These are phyloP conservation scores for Cryphonectria nitschkei DNA, from an alignment of 2,329 filamentous ascomycete species.

Conservation along the genomic window DNA sequence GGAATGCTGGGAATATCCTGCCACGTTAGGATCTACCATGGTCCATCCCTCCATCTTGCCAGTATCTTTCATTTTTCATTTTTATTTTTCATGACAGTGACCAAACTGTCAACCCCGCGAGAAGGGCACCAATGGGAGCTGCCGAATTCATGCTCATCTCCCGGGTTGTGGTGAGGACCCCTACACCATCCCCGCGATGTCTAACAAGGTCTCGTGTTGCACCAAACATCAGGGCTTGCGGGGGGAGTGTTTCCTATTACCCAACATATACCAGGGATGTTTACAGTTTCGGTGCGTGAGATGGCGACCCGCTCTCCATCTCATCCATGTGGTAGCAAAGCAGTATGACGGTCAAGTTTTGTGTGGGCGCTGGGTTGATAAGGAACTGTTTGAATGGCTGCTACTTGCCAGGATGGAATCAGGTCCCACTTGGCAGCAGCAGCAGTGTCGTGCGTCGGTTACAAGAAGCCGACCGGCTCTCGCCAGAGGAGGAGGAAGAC, in stretches of 20 bases:
- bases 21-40: too few relatives aligned
- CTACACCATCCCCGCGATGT: background rate
- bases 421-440: background rate
- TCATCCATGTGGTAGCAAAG: too few relatives aligned
- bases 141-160: too few relatives aligned
- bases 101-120: background rate
- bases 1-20: background rate
- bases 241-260: background rate
- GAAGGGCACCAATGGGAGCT: background rate
- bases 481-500: background rate
- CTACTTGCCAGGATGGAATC: background rate
- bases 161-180: too few relatives aligned
- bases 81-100: background rate
- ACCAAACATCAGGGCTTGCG: background rate
- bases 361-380: too few relatives aligned
- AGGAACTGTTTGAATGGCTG: background rate
- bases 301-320: background rate
- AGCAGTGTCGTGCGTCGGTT: background rate
- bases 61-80: background rate
- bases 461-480: background rate
- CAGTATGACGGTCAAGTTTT: too few relatives aligned
- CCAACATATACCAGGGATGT: background rate
- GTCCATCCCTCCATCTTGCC: background rate
- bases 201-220: background rate
- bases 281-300: background rate